Conservation (phyloP, 306 rosid genomes). For the Comarum palustre region DNA sequence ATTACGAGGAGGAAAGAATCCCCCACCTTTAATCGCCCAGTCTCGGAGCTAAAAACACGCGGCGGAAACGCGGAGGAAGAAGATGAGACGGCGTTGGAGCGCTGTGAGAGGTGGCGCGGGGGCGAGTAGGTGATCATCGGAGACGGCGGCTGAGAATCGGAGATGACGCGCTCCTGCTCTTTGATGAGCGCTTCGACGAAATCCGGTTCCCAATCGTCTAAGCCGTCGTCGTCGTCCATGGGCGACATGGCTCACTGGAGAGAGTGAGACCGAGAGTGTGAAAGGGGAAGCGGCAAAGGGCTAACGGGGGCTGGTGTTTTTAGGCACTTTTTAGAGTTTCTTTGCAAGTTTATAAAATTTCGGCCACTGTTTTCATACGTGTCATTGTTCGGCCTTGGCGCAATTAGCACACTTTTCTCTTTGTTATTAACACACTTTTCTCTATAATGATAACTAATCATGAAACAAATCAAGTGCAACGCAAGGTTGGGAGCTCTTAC, state of each 20-base stretch:
- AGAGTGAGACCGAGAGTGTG: neutral
- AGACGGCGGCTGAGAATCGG: slow-evolving; percentile 27
- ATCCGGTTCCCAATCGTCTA: slow-evolving; percentile 54
- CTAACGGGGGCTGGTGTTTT: neutral
- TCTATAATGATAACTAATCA: too few species aligned
- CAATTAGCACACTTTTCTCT: too few species aligned
- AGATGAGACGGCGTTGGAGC: slow-evolving; percentile 16
- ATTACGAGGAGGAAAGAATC: neutral
- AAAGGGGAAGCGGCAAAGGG: neutral
- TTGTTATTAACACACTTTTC: too few species aligned
- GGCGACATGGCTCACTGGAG: neutral
- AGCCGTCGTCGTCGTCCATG: slow-evolving; percentile 38
- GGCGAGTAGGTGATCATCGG: slow-evolving; percentile 47
- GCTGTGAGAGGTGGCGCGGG: slow-evolving; percentile 80
- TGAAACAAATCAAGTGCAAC: too few species aligned
- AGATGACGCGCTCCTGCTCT: slow-evolving; percentile 39
- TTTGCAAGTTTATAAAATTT: too few species aligned
- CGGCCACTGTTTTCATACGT: neutral
- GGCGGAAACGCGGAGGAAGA: slow-evolving; percentile 14
- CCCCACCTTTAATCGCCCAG: slow-evolving; percentile 54
- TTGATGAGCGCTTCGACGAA: slow-evolving; percentile 44
- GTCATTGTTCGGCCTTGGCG: too few species aligned
- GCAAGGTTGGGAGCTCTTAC: too few species aligned
- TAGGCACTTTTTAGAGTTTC: neutral
- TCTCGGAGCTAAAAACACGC: slow-evolving; percentile 23